Percentiles rank a stretch among this genome's conserved stretches.
phyloP scores from a whole-genome alignment of 495 filamentous ascomycete species.

The Annulohypoxylon stygium region DNA sequence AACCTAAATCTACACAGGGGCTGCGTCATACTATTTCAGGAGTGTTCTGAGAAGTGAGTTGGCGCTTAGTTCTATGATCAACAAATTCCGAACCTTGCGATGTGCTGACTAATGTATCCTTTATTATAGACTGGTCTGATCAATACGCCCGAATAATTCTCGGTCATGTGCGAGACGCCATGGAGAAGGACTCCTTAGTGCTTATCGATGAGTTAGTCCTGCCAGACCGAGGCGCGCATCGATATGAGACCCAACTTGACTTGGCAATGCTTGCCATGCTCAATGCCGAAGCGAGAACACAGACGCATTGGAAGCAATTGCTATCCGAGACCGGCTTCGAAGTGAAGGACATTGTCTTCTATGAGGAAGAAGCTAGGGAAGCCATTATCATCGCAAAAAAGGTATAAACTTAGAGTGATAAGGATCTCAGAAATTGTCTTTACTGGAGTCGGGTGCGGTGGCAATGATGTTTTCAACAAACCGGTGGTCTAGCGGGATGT shows the following conservation, averaged over 20 bases:
- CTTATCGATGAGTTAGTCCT: slow-evolving; percentile 63
- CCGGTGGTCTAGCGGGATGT: not conserved
- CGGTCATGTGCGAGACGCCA: slow-evolving; percentile 52
- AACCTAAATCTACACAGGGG: slow-evolving; percentile 33
- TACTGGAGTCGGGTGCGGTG: not conserved
- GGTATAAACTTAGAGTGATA: not conserved
- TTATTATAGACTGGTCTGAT: slow-evolving; percentile 58
- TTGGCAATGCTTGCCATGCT: slow-evolving; percentile 58
- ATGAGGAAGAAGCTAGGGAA: slow-evolving; percentile 40
- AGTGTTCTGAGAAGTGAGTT: slow-evolving; percentile 48
- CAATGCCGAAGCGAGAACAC: slow-evolving; percentile 57
- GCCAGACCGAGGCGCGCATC: slow-evolving; percentile 50
- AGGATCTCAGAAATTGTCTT: not conserved
- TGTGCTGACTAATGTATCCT: slow-evolving; percentile 31
- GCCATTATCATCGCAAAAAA: slow-evolving; percentile 43
- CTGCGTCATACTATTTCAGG: slow-evolving; percentile 56
- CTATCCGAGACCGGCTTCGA: slow-evolving; percentile 55
- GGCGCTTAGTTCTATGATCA: not conserved
- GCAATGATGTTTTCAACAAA: slow-evolving; percentile 25
- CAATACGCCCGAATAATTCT: slow-evolving; percentile 56
- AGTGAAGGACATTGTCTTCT: slow-evolving; percentile 39
- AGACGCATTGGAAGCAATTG: slow-evolving; percentile 58
- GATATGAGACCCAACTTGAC: slow-evolving; percentile 51
- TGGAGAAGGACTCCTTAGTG: slow-evolving; percentile 56
- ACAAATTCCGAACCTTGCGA: slow-evolving; percentile 12